A percentile compares a stretch with the other conserved stretches of the same genome.
Conservation (phyloP, 208 protist genomes). For the Crithidia thermophila region DNA sequence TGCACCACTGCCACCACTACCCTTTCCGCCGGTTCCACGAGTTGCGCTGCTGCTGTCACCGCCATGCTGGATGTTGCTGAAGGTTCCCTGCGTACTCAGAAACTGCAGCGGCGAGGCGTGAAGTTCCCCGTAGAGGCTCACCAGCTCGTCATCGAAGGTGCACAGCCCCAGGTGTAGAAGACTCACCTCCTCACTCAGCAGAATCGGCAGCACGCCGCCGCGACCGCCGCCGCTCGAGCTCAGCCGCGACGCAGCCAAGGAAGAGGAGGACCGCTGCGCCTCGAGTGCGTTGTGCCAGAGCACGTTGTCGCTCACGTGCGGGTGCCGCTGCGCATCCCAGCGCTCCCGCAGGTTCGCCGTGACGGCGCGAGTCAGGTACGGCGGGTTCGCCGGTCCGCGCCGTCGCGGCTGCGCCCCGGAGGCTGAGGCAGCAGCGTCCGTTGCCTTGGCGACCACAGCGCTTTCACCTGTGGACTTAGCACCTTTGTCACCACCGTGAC, state of each 20-base stretch:
- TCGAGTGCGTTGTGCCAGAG: slow-evolving; percentile 34
- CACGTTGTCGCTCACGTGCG: slow-evolving; percentile 19
- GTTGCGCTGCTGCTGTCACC: no score
- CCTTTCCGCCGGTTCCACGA: neutral
- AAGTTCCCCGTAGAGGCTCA: slow-evolving; percentile 39
- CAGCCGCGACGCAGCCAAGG: neutral
- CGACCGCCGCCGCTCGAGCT: neutral
- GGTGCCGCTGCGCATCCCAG: slow-evolving; percentile 44
- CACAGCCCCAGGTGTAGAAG: slow-evolving; percentile 80
- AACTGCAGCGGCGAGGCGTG: slow-evolving; percentile 4
- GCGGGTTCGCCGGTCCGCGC: slow-evolving; percentile 12
- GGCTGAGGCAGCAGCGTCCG: neutral
- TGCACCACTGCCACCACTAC: neutral
- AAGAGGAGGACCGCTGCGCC: slow-evolving; percentile 23
- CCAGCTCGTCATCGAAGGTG: slow-evolving; percentile 72
- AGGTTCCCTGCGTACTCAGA: neutral
- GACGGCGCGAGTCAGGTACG: slow-evolving; percentile 30
- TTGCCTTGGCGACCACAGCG: no score
- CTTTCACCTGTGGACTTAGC: neutral
- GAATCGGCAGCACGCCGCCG: slow-evolving; percentile 36
- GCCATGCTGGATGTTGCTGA: neutral
- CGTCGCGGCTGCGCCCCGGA: no score
- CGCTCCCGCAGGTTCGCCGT: slow-evolving; percentile 44
- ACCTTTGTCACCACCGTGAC: neutral
- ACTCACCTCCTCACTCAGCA: slow-evolving; percentile 77